Evolutionary conservation across 495 filamentous ascomycete genomes (phyloP).

Genomic region (Eremomyces bilateralis): DNA sequence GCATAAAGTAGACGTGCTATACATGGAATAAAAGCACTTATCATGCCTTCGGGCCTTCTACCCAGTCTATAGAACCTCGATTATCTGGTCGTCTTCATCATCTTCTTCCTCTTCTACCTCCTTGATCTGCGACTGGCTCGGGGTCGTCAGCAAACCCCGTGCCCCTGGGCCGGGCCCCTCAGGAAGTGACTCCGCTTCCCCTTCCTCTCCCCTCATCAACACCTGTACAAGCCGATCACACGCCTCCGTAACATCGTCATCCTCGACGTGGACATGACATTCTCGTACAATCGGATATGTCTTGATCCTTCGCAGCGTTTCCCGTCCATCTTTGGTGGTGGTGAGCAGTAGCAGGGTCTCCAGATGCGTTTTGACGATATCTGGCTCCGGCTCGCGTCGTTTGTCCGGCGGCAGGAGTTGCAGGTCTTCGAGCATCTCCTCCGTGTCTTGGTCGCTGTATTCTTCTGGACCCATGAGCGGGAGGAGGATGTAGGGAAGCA

Average conservation of each 20-base stretch:
- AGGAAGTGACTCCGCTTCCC: too few species aligned
- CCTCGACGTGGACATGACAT: conserved; percentile 52
- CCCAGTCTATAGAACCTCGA: too few species aligned
- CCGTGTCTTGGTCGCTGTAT: conserved; percentile 43
- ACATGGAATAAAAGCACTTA: too few species aligned
- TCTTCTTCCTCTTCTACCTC: too few species aligned
- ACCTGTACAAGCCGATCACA: conserved; percentile 85
- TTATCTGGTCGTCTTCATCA: too few species aligned
- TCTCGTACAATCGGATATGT: conserved; percentile 82
- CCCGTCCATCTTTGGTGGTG: conserved; percentile 52
- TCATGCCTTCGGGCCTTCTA: too few species aligned
- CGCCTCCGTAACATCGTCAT: conserved; percentile 64
- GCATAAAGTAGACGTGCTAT: too few species aligned
- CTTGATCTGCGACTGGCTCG: too few species aligned
- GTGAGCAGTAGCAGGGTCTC: conserved; percentile 72
- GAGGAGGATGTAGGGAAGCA: conserved; percentile 71
- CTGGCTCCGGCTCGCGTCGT: conserved; percentile 47
- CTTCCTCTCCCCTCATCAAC: conserved; percentile 62
- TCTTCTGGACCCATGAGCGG: conserved; percentile 38
- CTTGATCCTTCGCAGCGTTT: conserved; percentile 47
- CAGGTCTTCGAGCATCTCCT: conserved; percentile 63
- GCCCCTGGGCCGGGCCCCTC: too few species aligned
- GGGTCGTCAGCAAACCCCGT: too few species aligned
- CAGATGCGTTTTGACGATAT: conserved; percentile 63
- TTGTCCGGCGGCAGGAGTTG: conserved; percentile 81